Evolutionary conservation across 306 rosid species (phyloP).

Genomic region (barrel medic (Medicago truncatula)): DNA sequence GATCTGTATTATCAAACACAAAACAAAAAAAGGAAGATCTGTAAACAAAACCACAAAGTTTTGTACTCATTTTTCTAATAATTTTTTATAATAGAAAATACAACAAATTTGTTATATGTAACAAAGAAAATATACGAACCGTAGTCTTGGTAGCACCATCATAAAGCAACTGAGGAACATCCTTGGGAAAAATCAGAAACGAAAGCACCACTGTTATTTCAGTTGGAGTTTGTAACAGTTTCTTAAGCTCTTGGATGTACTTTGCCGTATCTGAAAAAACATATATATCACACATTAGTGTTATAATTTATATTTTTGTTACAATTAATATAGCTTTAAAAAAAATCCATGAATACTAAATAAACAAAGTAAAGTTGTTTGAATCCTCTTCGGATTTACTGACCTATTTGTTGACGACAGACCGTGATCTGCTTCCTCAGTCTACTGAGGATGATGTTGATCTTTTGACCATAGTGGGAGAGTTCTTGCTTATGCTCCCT

Average conservation of each 20-base stretch:
- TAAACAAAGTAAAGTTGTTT: no score
- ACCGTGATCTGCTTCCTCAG: constrained; percentile 50
- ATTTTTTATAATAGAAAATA: not conserved
- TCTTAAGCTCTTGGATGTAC: constrained; percentile 27
- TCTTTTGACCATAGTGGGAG: constrained; percentile 65
- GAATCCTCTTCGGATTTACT: not conserved
- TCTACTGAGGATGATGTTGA: constrained; percentile 60
- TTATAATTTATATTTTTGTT: not conserved
- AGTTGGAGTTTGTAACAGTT: constrained; percentile 47
- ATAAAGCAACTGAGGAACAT: constrained; percentile 47
- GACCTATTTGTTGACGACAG: constrained; percentile 58
- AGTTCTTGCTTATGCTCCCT: constrained; percentile 56
- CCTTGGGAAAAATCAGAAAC: constrained; percentile 43
- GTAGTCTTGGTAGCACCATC: constrained; percentile 60
- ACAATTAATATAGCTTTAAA: not conserved
- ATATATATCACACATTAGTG: not conserved
- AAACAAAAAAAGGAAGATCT: no score
- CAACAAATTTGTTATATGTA: not conserved
- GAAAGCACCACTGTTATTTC: constrained; percentile 51
- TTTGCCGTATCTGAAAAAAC: constrained; percentile 39
- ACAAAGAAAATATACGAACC: constrained; percentile 20
- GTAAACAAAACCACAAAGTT: no score
- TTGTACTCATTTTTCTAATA: no score
- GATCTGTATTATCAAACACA: no score
- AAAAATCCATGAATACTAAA: not conserved